Percentiles rank a stretch among this genome's conserved stretches.
phyloP scores from a whole-genome alignment of 108 stramenopile species.

The Cyclotella baltica region DNA sequence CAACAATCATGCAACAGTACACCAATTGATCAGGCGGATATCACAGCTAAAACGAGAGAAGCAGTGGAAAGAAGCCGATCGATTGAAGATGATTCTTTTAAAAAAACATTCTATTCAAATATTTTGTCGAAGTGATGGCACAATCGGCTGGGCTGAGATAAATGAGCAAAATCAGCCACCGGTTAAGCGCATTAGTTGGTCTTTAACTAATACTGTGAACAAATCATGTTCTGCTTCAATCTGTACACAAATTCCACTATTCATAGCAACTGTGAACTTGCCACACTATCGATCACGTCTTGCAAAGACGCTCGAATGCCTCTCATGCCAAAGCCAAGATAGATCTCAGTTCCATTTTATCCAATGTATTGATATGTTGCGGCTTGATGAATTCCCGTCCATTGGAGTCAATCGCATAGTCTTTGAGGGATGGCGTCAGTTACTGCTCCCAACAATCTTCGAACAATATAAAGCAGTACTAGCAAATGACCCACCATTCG shows the following conservation, averaged over 20 bases:
- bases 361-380: conserved; percentile 31
- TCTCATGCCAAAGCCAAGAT: conserved; percentile 12
- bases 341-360: conserved; percentile 21
- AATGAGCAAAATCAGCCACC: neutral
- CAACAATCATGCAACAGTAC: neutral
- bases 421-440: conserved; percentile 44
- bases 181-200: conserved; percentile 3
- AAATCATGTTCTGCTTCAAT: neutral
- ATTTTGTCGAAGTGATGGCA: conserved; percentile 31
- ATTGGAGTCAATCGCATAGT: conserved; percentile 39
- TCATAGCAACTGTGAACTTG: conserved; percentile 32
- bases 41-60: conserved; percentile 13
- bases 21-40: conserved; percentile 9
- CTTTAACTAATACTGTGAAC: conserved; percentile 1
- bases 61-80: conserved; percentile 37
- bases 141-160: conserved; percentile 32
- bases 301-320: conserved; percentile 19
- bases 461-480: neutral
- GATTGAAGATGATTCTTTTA: conserved; percentile 21
- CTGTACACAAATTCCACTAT: conserved; percentile 13
- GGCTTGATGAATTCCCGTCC: conserved; percentile 17
- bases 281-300: conserved; percentile 38
- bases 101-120: conserved; percentile 25
- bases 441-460: conserved; percentile 26
- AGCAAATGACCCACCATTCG: neutral